Evolutionary conservation across 2,329 filamentous ascomycete species (phyloP).

Genomic region (Pseudocercospora fuligena): DNA sequence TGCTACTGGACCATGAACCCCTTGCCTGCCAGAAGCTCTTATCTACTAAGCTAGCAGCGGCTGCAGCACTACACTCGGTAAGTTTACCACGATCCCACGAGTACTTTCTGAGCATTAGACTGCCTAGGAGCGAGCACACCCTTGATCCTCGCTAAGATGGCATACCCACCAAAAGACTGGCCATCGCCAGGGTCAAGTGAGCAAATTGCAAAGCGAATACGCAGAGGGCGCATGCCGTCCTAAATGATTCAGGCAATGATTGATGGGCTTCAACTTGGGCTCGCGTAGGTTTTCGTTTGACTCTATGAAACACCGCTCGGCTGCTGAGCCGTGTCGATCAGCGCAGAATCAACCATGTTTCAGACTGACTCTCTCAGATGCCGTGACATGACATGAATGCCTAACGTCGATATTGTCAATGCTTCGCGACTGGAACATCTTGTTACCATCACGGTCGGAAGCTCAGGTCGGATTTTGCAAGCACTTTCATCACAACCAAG

Average conservation of each 20-base stretch:
- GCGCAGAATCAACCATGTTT: conserved; percentile 25
- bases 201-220: conserved; percentile 1
- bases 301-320: conserved; percentile 21
- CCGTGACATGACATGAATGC: conserved; percentile 20
- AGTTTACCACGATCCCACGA: conserved; percentile 18
- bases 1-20: conserved; percentile 13
- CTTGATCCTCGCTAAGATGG: background rate
- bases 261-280: conserved; percentile 5
- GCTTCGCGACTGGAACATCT: background rate
- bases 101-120: conserved; percentile 8
- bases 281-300: conserved; percentile 20
- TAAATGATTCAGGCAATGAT: conserved; percentile 12
- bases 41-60: conserved; percentile 19
- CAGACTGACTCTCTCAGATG: conserved; percentile 18
- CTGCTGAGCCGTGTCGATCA: conserved; percentile 20
- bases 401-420: conserved; percentile 2
- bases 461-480: background rate
- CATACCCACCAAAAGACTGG: background rate
- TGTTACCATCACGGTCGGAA: background rate
- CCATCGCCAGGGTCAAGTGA: conserved; percentile 5
- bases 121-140: conserved; percentile 7
- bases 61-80: conserved; percentile 18
- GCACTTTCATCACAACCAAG: background rate
- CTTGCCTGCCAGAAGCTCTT: conserved; percentile 17
- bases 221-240: background rate